Conservation (phyloP, 768 basidiomycete species). For the Russula compacta region DNA sequence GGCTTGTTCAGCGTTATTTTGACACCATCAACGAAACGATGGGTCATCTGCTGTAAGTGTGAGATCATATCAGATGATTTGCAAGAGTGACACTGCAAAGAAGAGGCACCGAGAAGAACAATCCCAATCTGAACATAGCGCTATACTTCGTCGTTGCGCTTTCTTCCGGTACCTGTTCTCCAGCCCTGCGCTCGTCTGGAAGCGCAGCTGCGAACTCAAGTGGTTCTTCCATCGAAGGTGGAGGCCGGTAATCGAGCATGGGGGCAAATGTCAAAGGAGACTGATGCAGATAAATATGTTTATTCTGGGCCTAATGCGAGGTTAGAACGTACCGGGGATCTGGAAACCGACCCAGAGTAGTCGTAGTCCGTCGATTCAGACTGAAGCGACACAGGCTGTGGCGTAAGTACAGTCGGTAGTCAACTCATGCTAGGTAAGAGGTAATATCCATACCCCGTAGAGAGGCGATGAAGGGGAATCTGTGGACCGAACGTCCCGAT, state of each 20-base stretch:
- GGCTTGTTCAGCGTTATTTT: conserved; percentile 10
- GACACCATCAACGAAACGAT: background rate
- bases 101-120: background rate
- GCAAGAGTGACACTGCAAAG: background rate
- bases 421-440: background rate
- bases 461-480: background rate
- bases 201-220: background rate
- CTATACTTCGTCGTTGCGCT: background rate
- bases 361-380: conserved; percentile 3
- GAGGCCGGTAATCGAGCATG: background rate
- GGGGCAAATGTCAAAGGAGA: conserved; percentile 10
- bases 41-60: background rate
- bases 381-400: background rate
- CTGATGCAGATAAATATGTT: background rate
- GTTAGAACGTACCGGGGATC: background rate
- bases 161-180: background rate
- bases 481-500: background rate
- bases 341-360: background rate
- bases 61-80: background rate
- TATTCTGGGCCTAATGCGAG: background rate
- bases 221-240: background rate
- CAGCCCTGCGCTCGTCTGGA: background rate
- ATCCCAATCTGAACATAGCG: background rate
- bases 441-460: conserved; percentile 1
- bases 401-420: background rate